Percentiles rank a stretch among this genome's conserved stretches.
These are phyloP conservation scores for Biscutella laevigata DNA, from an alignment of 441 rosid species.

Conservation along the genomic window DNA sequence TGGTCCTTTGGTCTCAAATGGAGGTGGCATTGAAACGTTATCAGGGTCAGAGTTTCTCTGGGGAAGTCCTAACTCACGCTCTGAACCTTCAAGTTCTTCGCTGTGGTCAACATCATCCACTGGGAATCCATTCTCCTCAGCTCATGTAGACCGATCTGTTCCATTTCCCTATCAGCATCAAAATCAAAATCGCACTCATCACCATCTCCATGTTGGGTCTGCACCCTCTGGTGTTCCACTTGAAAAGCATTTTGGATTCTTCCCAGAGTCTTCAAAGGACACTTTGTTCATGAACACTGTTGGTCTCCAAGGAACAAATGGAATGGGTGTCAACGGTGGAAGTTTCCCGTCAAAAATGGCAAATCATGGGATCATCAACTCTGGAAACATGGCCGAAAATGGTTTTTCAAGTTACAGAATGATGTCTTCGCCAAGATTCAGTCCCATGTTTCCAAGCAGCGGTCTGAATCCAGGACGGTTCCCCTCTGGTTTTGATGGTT, in stretches of 20 bases:
- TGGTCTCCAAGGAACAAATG: constrained; percentile 46
- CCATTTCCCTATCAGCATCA: constrained; percentile 46
- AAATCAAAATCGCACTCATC: constrained; percentile 27
- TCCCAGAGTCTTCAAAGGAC: constrained; percentile 62
- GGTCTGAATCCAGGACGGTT: constrained; percentile 52
- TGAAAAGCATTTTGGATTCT: constrained; percentile 80
- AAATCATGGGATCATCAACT: constrained; percentile 43
- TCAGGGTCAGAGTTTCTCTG: constrained; percentile 96
- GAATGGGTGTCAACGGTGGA: constrained; percentile 50
- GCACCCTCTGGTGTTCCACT: constrained; percentile 87
- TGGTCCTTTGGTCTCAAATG: constrained; percentile 58
- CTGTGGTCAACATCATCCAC: constrained; percentile 57
- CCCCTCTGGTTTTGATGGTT: constrained; percentile 49
- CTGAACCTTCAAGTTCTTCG: constrained; percentile 53
- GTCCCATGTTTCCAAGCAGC: constrained; percentile 53
- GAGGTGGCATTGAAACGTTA: constrained; percentile 61
- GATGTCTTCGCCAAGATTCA: constrained; percentile 70
- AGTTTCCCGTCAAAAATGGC: constrained; percentile 59
- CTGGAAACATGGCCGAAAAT: constrained; percentile 56
- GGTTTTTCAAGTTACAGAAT: constrained; percentile 62
- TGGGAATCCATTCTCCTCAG: constrained; percentile 53
- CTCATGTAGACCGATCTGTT: constrained; percentile 42
- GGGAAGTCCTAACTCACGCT: constrained; percentile 74
- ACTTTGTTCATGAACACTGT: constrained; percentile 44
- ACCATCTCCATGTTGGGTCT: constrained; percentile 87